Base-by-base conservation (phyloP, 2,329 filamentous ascomycete species). In the Eutypella sp. region DNA sequence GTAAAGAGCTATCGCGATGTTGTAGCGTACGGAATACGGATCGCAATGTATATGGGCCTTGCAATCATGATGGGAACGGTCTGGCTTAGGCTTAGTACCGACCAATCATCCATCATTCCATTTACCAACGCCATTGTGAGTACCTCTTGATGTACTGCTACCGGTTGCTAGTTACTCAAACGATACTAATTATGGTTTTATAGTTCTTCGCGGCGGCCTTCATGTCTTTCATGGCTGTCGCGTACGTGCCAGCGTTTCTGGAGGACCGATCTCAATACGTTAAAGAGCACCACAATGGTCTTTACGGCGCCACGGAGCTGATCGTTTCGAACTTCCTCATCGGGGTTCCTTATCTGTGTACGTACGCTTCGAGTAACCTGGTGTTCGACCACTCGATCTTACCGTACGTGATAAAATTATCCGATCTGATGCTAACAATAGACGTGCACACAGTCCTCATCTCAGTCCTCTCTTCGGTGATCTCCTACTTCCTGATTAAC, bases 21-120 rank as follows among this genome's bases (percentile, higher is more conserved):
- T 6, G 81, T 95, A 42, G 88, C 84, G 0, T 95, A 95, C 58
- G 87, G 85, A 0, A 89, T 93, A 54, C 81, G 89, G 3, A 74
- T 93, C 36, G 84, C 78, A 34, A 95, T 54, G 88, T 93, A 95
- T 64, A 73, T 84, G 49, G 81, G 81, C 1, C 73, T 95, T 15
- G 88, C 88, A 1, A 79, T 93, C 55, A 84, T 93, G 79, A 90
- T 92, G 84, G 89, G 89, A 5, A 95, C 89, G 0, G 86, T 95
- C 11, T 95, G 87, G 84, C 69, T 95, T 13, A 81, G 89, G 5
- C 73, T 95, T 3, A 68, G 75, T 4, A 74, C 84, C 0, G 69
- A 74, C 0, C 89, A 95, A 61, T 70, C 75, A 46, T 85, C 85
- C 47, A 92, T 95, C 55, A 84, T 89, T 57, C 82, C 88, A 0